Evolutionary conservation across 108 stramenopile species (phyloP).

Genomic region (Pseudonitzschia multiseries): DNA sequence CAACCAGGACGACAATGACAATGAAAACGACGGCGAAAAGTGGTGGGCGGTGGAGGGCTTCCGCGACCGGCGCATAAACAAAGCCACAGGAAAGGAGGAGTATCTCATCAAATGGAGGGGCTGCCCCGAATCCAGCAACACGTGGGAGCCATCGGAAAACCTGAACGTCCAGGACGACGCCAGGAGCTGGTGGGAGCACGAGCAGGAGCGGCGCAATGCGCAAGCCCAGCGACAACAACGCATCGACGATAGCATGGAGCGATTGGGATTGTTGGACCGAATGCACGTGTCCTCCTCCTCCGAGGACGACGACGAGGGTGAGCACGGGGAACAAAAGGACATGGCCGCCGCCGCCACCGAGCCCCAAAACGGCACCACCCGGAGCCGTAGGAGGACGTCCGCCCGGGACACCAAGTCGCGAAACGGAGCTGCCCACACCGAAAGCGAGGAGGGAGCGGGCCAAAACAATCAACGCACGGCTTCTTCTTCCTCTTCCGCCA

Average conservation of each 20-base stretch:
- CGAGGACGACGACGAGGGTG: constrained; percentile 10
- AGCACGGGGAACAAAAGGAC: not conserved
- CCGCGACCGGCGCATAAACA: constrained; percentile 1
- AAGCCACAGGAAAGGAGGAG: constrained; percentile 23
- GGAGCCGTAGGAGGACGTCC: not conserved
- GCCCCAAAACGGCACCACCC: not conserved
- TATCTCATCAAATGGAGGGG: constrained; percentile 68
- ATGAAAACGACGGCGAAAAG: not conserved
- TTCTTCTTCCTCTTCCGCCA: no score
- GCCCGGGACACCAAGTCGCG: not conserved
- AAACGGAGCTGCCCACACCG: no score
- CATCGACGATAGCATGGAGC: not conserved
- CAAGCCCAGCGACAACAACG: not conserved
- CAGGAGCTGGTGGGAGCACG: constrained; percentile 9
- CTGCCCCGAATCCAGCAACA: constrained; percentile 48
- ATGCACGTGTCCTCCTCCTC: not conserved
- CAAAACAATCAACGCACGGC: no score
- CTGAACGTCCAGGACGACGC: constrained; percentile 48
- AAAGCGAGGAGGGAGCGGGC: no score
- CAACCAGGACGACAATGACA: not conserved
- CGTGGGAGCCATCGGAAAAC: constrained; percentile 67
- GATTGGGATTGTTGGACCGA: not conserved
- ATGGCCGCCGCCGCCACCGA: not conserved
- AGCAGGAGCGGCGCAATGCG: not conserved
- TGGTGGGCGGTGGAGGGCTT: constrained; percentile 13